phyloP scores from a whole-genome alignment of 108 stramenopile species.

The Cyclostephanos tholiformis region DNA sequence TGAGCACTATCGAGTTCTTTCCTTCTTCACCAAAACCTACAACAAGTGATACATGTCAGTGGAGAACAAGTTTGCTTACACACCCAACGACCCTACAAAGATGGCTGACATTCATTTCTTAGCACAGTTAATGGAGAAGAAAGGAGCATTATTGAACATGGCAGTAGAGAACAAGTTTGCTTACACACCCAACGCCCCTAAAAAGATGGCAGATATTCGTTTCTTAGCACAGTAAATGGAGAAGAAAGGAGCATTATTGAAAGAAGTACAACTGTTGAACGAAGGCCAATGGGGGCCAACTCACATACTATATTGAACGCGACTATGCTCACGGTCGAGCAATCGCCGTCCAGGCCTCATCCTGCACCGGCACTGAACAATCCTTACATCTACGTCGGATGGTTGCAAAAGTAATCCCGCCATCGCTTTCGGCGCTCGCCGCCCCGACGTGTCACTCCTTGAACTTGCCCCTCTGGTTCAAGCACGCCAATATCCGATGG shows the following conservation, averaged over 20 bases:
- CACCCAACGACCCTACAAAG: conserved; percentile 33
- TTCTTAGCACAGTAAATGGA: no score
- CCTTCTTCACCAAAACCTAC: no score
- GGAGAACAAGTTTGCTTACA: no score
- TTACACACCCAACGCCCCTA: conserved; percentile 1
- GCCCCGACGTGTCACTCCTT: conserved; percentile 69
- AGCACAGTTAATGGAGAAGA: no score
- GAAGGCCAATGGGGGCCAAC: conserved; percentile 17
- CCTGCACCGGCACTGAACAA: background rate
- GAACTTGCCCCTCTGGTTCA: conserved; percentile 69
- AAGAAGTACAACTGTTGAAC: no score
- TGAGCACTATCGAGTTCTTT: no score
- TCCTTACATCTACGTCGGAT: conserved; percentile 10
- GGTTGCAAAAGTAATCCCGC: conserved; percentile 37
- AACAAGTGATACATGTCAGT: no score
- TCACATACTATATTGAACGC: conserved; percentile 54
- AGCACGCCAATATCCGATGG: conserved; percentile 59
- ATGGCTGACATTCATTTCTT: no score
- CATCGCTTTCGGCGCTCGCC: background rate
- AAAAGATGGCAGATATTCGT: conserved; percentile 12
- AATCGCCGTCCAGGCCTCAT: conserved; percentile 9
- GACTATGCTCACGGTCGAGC: conserved; percentile 56
- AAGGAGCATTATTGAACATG: no score
- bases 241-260: no score
- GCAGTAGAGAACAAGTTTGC: conserved; percentile 4